Evolutionary conservation across 2,329 filamentous ascomycete species (phyloP).

Genomic region (Graphium sp.): DNA sequence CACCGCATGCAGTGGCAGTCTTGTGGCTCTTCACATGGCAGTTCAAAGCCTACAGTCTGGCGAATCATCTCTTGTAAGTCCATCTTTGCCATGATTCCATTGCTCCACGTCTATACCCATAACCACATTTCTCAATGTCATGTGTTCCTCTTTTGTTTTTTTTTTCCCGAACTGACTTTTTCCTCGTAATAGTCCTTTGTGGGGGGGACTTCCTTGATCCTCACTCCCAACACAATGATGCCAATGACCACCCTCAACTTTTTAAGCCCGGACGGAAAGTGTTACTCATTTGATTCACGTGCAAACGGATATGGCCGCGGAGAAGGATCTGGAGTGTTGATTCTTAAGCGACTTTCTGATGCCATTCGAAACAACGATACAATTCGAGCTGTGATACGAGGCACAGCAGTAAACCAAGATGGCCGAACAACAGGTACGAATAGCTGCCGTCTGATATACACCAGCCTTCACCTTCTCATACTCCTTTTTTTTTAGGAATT

Average conservation of each 20-base stretch:
- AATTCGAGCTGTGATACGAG: slow-evolving; percentile 17
- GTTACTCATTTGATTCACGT: slow-evolving; percentile 13
- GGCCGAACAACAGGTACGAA: slow-evolving; percentile 14
- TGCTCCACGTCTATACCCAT: too few species aligned
- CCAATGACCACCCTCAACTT: slow-evolving; percentile 31
- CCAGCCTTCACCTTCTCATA: too few species aligned
- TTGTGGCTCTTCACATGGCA: slow-evolving; percentile 36
- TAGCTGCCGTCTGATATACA: too few species aligned
- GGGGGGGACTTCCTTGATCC: slow-evolving; percentile 32
- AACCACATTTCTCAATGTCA: slow-evolving; percentile 17
- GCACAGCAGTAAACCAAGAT: slow-evolving; percentile 17
- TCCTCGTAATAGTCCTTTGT: slow-evolving; percentile 30
- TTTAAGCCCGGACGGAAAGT: slow-evolving; percentile 14
- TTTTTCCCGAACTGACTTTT: slow-evolving; percentile 7
- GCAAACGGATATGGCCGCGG: slow-evolving; percentile 26
- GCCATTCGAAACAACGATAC: slow-evolving; percentile 23
- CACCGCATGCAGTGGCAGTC: slow-evolving; percentile 39
- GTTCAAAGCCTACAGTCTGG: slow-evolving; percentile 24
- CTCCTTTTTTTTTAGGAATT: slow-evolving; percentile 13
- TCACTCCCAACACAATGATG: slow-evolving; percentile 36
- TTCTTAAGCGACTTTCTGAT: slow-evolving; percentile 23
- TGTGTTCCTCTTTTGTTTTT: slow-evolving; percentile 2
- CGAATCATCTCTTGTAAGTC: too few species aligned
- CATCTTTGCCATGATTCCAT: too few species aligned
- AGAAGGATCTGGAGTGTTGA: slow-evolving; percentile 16